Percentiles rank a stretch among this genome's conserved stretches.
Conservation (phyloP, 495 filamentous ascomycete species). For the Aspergillus wentii region DNA sequence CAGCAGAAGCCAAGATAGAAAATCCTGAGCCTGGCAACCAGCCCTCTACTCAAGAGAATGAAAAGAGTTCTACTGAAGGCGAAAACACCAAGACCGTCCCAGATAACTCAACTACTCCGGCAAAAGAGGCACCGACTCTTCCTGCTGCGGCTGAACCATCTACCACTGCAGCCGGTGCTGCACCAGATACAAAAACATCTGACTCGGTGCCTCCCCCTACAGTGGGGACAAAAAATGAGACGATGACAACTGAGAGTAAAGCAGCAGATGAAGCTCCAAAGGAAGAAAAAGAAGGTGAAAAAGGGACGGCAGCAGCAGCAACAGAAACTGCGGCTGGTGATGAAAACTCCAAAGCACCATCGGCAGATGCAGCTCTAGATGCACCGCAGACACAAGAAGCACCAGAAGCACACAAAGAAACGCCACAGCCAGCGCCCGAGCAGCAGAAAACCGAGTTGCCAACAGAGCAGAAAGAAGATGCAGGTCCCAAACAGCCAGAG, state of each 20-base stretch:
- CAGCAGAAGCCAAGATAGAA: constrained; percentile 4
- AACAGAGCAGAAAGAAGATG: neutral
- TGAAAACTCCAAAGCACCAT: neutral
- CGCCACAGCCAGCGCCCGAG: neutral
- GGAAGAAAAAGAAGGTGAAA: constrained; percentile 1
- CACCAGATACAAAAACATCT: constrained; percentile 30
- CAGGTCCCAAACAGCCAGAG: constrained; percentile 1
- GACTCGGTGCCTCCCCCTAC: constrained; percentile 6
- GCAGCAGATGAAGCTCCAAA: neutral
- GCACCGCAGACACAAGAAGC: constrained; percentile 1
- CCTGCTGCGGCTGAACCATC: constrained; percentile 17
- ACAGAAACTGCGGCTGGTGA: neutral
- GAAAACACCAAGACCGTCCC: neutral
- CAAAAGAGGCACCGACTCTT: neutral
- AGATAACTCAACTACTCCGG: neutral
- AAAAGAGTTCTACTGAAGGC: neutral
- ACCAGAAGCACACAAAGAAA: constrained; percentile 1
- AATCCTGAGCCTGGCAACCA: no score
- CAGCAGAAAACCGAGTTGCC: constrained; percentile 2
- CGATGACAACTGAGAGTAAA: neutral
- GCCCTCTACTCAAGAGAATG: neutral
- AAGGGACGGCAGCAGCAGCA: neutral
- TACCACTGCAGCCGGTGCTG: constrained; percentile 23
- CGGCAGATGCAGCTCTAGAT: neutral
- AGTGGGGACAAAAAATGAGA: neutral